These are phyloP conservation scores for Aspergillus ochraceoroseus DNA, from an alignment of 2,329 filamentous ascomycete genomes.

Conservation along the genomic window DNA sequence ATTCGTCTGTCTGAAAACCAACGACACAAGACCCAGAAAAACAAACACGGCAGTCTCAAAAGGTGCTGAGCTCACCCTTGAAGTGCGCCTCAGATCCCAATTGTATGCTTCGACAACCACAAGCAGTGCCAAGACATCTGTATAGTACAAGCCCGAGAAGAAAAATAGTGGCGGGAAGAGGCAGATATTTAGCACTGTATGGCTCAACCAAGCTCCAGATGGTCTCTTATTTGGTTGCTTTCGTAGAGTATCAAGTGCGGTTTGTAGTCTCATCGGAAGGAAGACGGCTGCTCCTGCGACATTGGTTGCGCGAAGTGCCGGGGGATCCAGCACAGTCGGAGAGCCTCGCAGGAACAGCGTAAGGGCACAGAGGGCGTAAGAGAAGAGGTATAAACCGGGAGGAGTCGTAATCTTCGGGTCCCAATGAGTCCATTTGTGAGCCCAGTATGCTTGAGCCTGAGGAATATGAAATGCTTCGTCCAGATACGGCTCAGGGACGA, in stretches of 20 bases:
- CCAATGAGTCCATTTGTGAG: slow-evolving; percentile 70
- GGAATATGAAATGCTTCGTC: slow-evolving; percentile 63
- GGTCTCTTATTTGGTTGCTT: slow-evolving; percentile 29
- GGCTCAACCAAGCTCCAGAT: slow-evolving; percentile 34
- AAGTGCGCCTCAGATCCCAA: slow-evolving; percentile 40
- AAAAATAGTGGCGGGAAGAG: slow-evolving; percentile 91
- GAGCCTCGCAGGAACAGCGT: slow-evolving; percentile 24
- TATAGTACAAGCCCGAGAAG: slow-evolving; percentile 93
- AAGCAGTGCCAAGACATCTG: slow-evolving; percentile 77
- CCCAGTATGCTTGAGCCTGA: slow-evolving; percentile 83
- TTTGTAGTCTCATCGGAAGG: slow-evolving; percentile 51
- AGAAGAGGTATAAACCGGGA: slow-evolving; percentile 65
- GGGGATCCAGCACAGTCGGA: slow-evolving; percentile 32
- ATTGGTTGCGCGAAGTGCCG: slow-evolving; percentile 39
- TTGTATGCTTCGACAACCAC: slow-evolving; percentile 67
- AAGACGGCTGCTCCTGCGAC: slow-evolving; percentile 33
- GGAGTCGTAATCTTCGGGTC: slow-evolving; percentile 97
- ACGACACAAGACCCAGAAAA: slow-evolving; percentile 57
- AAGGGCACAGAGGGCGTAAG: slow-evolving; percentile 45
- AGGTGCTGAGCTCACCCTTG: slow-evolving; percentile 19
- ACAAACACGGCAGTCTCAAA: slow-evolving; percentile 42
- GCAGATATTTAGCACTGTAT: slow-evolving; percentile 66
- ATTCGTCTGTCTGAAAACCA: slow-evolving; percentile 88
- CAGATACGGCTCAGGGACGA: slow-evolving; percentile 56
- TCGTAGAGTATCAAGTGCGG: slow-evolving; percentile 48